Base-by-base conservation (phyloP, 495 filamentous ascomycete species). In the Xylaria longipes region DNA sequence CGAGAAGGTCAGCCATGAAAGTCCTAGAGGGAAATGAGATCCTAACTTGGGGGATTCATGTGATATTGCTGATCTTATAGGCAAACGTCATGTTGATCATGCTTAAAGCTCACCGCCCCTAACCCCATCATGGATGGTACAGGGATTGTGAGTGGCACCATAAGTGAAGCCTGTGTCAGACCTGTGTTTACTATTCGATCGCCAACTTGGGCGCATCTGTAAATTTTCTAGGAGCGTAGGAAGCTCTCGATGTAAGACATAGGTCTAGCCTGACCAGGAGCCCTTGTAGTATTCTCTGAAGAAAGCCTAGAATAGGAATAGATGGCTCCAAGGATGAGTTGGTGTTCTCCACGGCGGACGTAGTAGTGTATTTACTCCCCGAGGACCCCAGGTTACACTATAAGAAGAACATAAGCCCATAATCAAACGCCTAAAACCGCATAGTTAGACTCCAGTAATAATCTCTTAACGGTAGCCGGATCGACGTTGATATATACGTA, bases 1-100 rank as follows among this genome's bases (percentile, higher is more conserved):
- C 56, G 5, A 35, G 15, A 58, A n/a, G 56, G 56, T 35, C 20
- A 31, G 8, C 15, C 29, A 33, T 20, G n/a, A 20, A 35, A 17
- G n/a, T 3, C 29, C 15, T 58, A 6, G 33, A 33, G 33, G 7
- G 17, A 37, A 22, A 17, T 4, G 22, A 17, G 57, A n/a, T 60
- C 33, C 52, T 29, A 31, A 60, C 8, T 60, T 37, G 57, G 57
- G 33, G 33, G 57, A 60, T 37, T 37, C 12, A n/a, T 37, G 20
- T 37, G 31, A 60, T 60, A 60, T 60, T 60, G 33, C 33, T 37
- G 29, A 37, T 60, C 29, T 60, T 60, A 60, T 60, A 60, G 57
- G 57, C 29, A 37, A 60, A 22, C n/a, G 57, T 1, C 57, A 60
- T 60, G 33, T 60, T 22, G 57, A 60, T 60, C 33, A 56, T 56